Conservation (phyloP, 2,329 filamentous ascomycete species). For the Aschersonia sp. region DNA sequence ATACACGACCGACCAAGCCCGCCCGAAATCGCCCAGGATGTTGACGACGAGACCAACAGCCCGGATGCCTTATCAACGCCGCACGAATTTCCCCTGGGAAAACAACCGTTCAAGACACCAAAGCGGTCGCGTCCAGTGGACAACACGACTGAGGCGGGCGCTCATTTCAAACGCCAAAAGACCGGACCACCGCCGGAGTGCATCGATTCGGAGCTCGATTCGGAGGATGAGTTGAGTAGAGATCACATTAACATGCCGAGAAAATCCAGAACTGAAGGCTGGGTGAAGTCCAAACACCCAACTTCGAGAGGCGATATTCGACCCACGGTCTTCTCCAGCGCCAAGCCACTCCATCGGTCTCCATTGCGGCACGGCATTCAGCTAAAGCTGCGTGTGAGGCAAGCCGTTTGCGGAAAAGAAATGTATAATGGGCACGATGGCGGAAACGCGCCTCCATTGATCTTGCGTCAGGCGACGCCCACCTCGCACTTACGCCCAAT, state of each 20-base stretch:
- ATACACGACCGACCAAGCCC: background rate
- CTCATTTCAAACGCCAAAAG: conserved; percentile 7
- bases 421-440: conserved; percentile 2
- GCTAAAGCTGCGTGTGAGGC: conserved; percentile 3
- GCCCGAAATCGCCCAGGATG: background rate
- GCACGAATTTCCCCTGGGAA: conserved; percentile 6
- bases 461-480: background rate
- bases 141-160: conserved; percentile 1
- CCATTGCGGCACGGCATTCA: background rate
- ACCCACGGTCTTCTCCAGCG: conserved; percentile 8
- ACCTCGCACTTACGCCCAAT: background rate
- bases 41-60: background rate
- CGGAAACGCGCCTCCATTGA: background rate
- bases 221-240: conserved; percentile 16
- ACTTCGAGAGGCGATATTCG: conserved; percentile 13
- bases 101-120: conserved; percentile 10
- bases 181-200: conserved; percentile 3
- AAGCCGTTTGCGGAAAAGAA: conserved; percentile 11
- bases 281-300: background rate
- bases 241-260: conserved; percentile 5
- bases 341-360: background rate
- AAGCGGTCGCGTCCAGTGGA: conserved; percentile 3
- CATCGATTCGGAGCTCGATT: conserved; percentile 14
- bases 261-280: conserved; percentile 5
- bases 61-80: conserved; percentile 1